Percentiles rank a stretch among this genome's conserved stretches.
Conservation (phyloP, 768 basidiomycete genomes). For the Hericium rajendrae region DNA sequence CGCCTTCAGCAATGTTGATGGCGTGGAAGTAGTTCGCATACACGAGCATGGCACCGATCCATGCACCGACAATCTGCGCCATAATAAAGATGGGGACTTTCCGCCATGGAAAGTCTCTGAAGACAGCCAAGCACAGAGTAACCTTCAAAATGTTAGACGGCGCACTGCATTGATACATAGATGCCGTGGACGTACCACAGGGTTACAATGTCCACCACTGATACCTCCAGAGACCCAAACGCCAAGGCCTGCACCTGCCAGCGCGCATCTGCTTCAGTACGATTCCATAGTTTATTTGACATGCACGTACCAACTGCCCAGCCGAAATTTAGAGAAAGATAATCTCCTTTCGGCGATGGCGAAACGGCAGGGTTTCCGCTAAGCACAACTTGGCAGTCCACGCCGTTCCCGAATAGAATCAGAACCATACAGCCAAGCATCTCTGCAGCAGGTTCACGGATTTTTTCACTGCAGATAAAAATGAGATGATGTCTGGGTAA, state of each 20-base stretch:
- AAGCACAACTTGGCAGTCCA: slow-evolving; percentile 7
- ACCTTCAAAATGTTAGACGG: slow-evolving; percentile 29
- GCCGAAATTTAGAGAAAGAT: background rate
- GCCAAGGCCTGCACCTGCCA: background rate
- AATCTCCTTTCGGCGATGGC: background rate
- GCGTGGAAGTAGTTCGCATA: slow-evolving; percentile 63
- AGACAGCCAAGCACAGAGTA: slow-evolving; percentile 61
- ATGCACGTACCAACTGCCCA: background rate
- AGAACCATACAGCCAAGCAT: slow-evolving; percentile 6
- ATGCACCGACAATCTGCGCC: slow-evolving; percentile 52
- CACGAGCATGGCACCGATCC: slow-evolving; percentile 47
- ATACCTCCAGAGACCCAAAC: slow-evolving; percentile 43
- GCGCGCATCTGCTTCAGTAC: background rate
- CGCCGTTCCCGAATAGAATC: slow-evolving; percentile 7
- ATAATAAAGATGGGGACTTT: slow-evolving; percentile 68
- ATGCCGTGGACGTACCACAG: slow-evolving; percentile 16
- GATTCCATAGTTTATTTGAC: too few species aligned
- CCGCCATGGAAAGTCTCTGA: slow-evolving; percentile 69
- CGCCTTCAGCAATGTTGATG: slow-evolving; percentile 55
- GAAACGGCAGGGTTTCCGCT: background rate
- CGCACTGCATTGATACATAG: too few species aligned
- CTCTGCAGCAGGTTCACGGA: slow-evolving; percentile 6
- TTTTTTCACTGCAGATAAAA: background rate
- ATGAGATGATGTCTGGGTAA: background rate
- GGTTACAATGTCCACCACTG: slow-evolving; percentile 55